Conservation (phyloP, 495 filamentous ascomycete species). For the Jackrogersella minutella region DNA sequence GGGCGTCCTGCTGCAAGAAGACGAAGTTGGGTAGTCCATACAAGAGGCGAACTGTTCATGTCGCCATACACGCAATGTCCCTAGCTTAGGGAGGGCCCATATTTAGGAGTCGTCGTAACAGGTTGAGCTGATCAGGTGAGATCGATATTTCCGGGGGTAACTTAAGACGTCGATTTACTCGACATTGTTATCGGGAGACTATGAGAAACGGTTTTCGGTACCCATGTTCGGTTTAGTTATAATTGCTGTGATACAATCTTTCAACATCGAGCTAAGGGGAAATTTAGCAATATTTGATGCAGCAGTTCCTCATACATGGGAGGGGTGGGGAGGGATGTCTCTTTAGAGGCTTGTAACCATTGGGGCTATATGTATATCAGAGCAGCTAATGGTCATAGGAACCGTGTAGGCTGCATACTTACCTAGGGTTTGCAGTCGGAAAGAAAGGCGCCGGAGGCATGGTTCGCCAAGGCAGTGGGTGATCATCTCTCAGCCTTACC, state of each 20-base stretch:
- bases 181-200: constrained; percentile 5
- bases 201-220: no score
- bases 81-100: neutral
- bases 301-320: neutral
- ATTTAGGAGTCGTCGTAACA: neutral
- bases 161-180: constrained; percentile 6
- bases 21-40: constrained; percentile 3
- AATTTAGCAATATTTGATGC: constrained; percentile 13
- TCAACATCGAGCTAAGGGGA: constrained; percentile 3
- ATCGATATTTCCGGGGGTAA: constrained; percentile 12
- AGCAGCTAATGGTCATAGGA: constrained; percentile 23
- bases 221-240: constrained; percentile 9
- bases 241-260: constrained; percentile 8
- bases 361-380: constrained; percentile 21
- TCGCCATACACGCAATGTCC: neutral
- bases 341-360: neutral
- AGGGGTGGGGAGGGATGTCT: constrained; percentile 5
- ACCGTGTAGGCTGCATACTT: neutral
- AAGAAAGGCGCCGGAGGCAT: constrained; percentile 1
- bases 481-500: constrained; percentile 26
- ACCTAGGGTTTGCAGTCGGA: neutral
- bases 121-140: constrained; percentile 8
- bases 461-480: constrained; percentile 17
- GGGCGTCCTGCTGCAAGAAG: neutral
- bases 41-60: neutral